These are phyloP conservation scores for Thyridium curvatum DNA, from an alignment of 2,329 filamentous ascomycete genomes.

Conservation along the genomic window DNA sequence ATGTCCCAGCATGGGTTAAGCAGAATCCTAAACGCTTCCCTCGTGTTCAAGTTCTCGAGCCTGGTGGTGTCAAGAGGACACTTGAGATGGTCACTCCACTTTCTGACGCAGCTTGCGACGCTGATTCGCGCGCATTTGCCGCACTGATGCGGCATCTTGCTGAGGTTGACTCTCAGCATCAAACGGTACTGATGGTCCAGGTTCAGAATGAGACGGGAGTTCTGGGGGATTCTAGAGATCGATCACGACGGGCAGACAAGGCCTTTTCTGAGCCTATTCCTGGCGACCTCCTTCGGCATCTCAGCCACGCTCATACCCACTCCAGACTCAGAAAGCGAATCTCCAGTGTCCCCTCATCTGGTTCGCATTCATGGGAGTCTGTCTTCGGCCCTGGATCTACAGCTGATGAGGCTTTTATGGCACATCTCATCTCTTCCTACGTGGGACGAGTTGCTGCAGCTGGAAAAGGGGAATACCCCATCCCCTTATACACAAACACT, in stretches of 20 bases:
- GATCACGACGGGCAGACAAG: conserved; percentile 30
- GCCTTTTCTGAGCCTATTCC: conserved; percentile 26
- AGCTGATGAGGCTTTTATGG: conserved; percentile 30
- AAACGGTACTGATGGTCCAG: conserved; percentile 49
- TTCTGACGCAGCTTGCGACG: conserved; percentile 9
- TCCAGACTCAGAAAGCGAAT: conserved; percentile 5
- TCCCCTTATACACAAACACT: conserved; percentile 26
- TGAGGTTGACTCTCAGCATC: conserved; percentile 35
- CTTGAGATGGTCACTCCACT: conserved; percentile 20
- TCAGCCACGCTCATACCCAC: conserved; percentile 9
- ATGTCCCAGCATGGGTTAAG: conserved; percentile 18
- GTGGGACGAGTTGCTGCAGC: conserved; percentile 25
- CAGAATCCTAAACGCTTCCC: conserved; percentile 17
- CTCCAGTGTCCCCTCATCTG: background rate
- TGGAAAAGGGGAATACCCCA: conserved; percentile 22
- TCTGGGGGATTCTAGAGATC: conserved; percentile 44
- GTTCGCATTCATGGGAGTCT: conserved; percentile 14
- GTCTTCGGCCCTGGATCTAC: conserved; percentile 18
- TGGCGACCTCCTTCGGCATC: conserved; percentile 9
- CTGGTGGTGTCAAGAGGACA: conserved; percentile 14
- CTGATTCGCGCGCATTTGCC: conserved; percentile 19
- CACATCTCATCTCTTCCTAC: conserved; percentile 23
- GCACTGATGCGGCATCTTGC: conserved; percentile 25
- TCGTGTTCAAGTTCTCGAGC: conserved; percentile 17
- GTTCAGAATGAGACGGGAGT: conserved; percentile 51